phyloP scores from a whole-genome alignment of 1,284 basidiomycete species.

The Irpex lacteus region DNA sequence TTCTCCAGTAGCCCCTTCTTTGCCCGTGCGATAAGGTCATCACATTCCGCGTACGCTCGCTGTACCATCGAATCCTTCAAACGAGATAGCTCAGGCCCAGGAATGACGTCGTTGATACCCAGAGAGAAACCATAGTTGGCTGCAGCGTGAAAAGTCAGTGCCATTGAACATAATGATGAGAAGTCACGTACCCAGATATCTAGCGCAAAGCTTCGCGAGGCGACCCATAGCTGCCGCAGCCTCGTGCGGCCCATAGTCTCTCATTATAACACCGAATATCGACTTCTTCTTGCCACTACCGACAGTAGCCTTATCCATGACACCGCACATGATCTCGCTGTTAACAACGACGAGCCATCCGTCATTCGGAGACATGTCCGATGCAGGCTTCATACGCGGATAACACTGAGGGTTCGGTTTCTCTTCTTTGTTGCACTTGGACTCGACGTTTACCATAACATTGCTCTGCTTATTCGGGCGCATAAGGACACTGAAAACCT shows the following conservation, averaged over 20 bases:
- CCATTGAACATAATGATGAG: background rate
- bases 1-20: constrained; percentile 94
- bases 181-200: constrained; percentile 76
- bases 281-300: constrained; percentile 99
- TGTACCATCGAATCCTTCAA: constrained; percentile 90
- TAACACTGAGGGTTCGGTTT: constrained; percentile 72
- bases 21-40: constrained; percentile 84
- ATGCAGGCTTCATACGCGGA: constrained; percentile 56
- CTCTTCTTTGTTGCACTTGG: constrained; percentile 92
- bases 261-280: constrained; percentile 96
- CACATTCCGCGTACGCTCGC: constrained; percentile 86
- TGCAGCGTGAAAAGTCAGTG: constrained; percentile 26
- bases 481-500: constrained; percentile 97
- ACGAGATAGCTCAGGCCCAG: constrained; percentile 77
- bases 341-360: constrained; percentile 98
- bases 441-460: constrained; percentile 93
- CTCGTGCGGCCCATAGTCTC: constrained; percentile 95
- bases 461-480: constrained; percentile 85
- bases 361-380: constrained; percentile 95
- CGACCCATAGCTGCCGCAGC: constrained; percentile 96
- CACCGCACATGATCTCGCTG: constrained; percentile 99
- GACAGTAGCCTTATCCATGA: constrained; percentile 98
- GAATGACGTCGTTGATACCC: constrained; percentile 98
- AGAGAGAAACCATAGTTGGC: constrained; percentile 98
- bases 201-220: constrained; percentile 92